Base-by-base conservation (phyloP, 306 rosid species). In the Casuarina cunninghamiana region DNA sequence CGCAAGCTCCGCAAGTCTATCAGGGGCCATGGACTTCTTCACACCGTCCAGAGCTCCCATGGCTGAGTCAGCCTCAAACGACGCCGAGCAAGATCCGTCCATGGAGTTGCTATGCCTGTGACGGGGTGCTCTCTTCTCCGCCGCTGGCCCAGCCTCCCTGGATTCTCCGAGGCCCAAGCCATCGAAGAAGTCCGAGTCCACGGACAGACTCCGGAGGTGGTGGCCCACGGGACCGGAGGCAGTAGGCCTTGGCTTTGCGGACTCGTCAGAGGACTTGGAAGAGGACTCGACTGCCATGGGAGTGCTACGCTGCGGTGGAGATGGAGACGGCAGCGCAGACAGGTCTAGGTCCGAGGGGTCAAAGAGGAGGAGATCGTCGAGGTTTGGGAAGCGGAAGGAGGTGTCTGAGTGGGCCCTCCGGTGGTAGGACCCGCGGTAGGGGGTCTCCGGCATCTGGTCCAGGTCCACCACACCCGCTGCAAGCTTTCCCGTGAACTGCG, bases 1-100 rank as follows among this genome's bases (percentile, higher is more conserved):
- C 85, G 99, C 88, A 69, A 95, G 99, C 71, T 95, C 97, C 53
- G 99, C 96, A n/a, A 95, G 97, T 54, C 87, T 95, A 70, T 95
- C 93, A 39, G 97, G 92, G 3, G 87, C 89, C 89, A 93, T 79
- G 21, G 96, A 88, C 80, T 95, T 91, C 89, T 91, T 95, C 53
- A 87, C 79, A 37, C 85, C 85, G 26, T 95, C 97, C 1, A 76
- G 17, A 32, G 82, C 57, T 19, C 13, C 75, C 80, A 53, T 42
- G 19, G 76, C 63, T 17, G 84, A 86, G 44, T 90, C 96, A 12
- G 78, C 84, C 54, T 94, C 98, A 49, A 91, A 87, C 79, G 94
- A 89, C 79, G 87, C 46, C 74, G 86, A 77, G 5, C 80, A 71
- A 4, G 92, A 89, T 10, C 90, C 97, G 50, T 94, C 98, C 91